Base-by-base conservation (phyloP, 352 stramenopile genomes). In the Globisporangium splendens region DNA sequence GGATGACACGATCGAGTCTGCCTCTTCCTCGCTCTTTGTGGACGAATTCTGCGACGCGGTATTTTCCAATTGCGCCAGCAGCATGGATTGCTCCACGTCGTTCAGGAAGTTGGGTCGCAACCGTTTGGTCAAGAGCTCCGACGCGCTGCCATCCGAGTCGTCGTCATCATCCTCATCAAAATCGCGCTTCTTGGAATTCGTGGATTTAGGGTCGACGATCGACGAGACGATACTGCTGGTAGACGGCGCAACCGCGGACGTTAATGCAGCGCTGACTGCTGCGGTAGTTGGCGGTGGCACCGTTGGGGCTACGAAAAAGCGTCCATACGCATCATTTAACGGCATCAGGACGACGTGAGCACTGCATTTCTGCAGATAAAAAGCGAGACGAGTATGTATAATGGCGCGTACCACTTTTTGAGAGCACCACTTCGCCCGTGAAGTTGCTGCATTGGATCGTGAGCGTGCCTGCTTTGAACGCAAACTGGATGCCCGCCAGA, bases 371-470 rank as follows among this genome's bases (percentile, higher is more conserved):
- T 35, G 28, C 28, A 35, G 8, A 35, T 10, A 35, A 35, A 8
- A 4, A 35, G 28, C 28, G 10, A 3, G 28, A 35, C 28, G 10
- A 35, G 3, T 35, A 35, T 35, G 24, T 31, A 31, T 31, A 31
- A 31, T 31, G 24, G 24, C 5, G 28, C 28, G 28, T 35, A 35
- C 28, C 73, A 80, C 68, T 65, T 59, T 80, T 90, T 44, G 69
- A 71, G 44, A 94, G 68, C 47, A 87, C 73, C 28, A 94, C 72
- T 44, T 77, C 60, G 51, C 84, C 84, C 11, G 80, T 86, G 64
- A 94, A 94, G 73, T 77, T 73, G 56, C 56, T 59, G 66, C 84
- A 94, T 49, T 79, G 75, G 63, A 94, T 90, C 46, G 73, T 73
- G 31, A 94, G 72, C 48, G 66, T 55, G 12, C 84, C 84, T 10